phyloP scores from a whole-genome alignment of 2,329 filamentous ascomycete species.

The Truncatella angustata region DNA sequence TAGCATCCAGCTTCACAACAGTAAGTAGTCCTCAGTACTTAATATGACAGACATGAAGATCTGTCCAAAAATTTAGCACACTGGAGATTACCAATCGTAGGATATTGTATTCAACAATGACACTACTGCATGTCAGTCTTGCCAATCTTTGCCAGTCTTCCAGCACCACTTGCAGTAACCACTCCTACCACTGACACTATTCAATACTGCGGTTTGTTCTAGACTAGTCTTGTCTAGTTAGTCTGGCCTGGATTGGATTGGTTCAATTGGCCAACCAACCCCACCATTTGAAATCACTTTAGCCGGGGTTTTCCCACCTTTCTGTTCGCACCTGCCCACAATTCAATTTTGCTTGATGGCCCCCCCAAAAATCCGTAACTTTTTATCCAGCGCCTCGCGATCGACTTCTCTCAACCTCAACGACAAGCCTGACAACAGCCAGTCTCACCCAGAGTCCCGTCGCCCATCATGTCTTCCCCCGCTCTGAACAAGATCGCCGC shows the following conservation, averaged over 20 bases:
- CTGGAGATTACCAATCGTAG: no score
- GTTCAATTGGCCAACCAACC: not conserved
- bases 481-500: constrained; percentile 96
- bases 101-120: no score
- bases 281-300: no score
- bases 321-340: not conserved
- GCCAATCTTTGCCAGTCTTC: no score
- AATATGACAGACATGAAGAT: no score
- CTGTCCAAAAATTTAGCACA: no score
- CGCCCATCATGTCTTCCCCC: constrained; percentile 61
- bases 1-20: no score
- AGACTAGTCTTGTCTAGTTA: no score
- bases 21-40: no score
- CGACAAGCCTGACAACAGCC: not conserved
- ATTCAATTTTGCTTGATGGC: not conserved
- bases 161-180: no score
- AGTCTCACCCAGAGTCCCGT: constrained; percentile 16
- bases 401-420: not conserved
- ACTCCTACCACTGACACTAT: not conserved
- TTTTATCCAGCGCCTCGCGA: constrained; percentile 2
- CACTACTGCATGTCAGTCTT: no score
- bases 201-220: not conserved
- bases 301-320: not conserved
- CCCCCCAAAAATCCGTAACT: constrained; percentile 1
- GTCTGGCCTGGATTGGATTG: not conserved